Evolutionary conservation across 73 alveolate genomes (phyloP).

Genomic region (Paramecium pentaurelia): DNA sequence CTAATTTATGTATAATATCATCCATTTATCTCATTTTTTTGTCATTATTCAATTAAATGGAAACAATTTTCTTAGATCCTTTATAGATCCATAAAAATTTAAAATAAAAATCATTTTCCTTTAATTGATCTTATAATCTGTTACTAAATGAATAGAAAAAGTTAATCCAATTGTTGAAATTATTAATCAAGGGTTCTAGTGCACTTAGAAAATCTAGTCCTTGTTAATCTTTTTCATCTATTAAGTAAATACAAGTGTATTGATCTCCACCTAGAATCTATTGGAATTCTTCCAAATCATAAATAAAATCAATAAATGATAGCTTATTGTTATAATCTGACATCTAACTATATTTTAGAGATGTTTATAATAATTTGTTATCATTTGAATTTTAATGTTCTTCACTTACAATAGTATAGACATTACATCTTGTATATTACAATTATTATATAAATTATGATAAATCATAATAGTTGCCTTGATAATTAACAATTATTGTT

Average conservation of each 20-base stretch:
- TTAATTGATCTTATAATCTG: neutral
- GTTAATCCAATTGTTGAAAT: constrained; percentile 16
- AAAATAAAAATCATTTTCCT: neutral
- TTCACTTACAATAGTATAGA: neutral
- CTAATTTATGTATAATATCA: constrained; percentile 4
- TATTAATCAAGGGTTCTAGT: neutral
- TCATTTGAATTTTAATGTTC: neutral
- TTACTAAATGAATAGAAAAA: neutral
- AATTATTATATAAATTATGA: neutral
- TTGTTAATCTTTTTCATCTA: neutral
- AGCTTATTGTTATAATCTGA: neutral
- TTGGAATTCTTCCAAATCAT: constrained; percentile 22
- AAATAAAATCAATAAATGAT: neutral
- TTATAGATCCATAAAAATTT: constrained; percentile 10
- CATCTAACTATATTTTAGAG: constrained; percentile 22
- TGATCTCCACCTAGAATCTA: neutral
- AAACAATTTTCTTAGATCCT: constrained; percentile 18
- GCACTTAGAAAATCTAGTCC: neutral
- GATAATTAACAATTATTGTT: neutral
- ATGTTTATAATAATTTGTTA: constrained; percentile 6
- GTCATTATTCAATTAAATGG: neutral
- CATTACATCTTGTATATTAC: neutral
- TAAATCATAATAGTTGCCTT: neutral
- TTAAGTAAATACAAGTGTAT: neutral
- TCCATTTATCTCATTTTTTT: constrained; percentile 47